These are phyloP conservation scores for Hypocrella siamensis DNA, from an alignment of 2,329 filamentous ascomycete genomes.

Conservation along the genomic window DNA sequence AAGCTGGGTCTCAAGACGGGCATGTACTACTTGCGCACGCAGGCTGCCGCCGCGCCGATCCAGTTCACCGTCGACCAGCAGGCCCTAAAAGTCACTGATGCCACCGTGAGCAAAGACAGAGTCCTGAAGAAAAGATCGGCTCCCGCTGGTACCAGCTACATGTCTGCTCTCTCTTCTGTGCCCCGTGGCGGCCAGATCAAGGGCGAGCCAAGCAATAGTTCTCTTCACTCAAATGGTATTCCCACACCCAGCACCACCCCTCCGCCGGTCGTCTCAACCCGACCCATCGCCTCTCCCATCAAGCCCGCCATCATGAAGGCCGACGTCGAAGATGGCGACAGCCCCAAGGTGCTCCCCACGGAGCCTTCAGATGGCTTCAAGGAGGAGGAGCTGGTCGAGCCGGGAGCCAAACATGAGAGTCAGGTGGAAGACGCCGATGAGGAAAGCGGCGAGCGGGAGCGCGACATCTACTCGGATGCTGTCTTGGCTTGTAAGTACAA, in stretches of 20 bases:
- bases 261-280: constrained; percentile 28
- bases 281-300: constrained; percentile 39
- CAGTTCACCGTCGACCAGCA: constrained; percentile 99
- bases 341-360: constrained; percentile 60
- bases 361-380: constrained; percentile 50
- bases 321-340: constrained; percentile 61
- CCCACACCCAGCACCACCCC: constrained; percentile 56
- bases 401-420: constrained; percentile 28
- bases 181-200: constrained; percentile 52
- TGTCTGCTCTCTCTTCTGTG: constrained; percentile 43
- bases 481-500: constrained; percentile 61
- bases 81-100: constrained; percentile 76
- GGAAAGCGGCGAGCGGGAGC: constrained; percentile 60
- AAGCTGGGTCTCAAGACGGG: constrained; percentile 98
- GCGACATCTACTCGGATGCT: constrained; percentile 90
- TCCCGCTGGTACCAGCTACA: constrained; percentile 36
- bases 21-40: constrained; percentile 99
- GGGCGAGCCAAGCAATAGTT: constrained; percentile 31
- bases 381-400: constrained; percentile 48
- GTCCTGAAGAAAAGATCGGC: constrained; percentile 54
- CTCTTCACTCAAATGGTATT: constrained; percentile 37
- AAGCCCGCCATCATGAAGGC: constrained; percentile 59
- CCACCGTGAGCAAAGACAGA: constrained; percentile 51
- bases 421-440: constrained; percentile 62
- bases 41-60: constrained; percentile 90